A percentile compares a stretch with the other conserved stretches of the same genome.
These are phyloP conservation scores for Cordyceps pruinosa DNA, from an alignment of 2,329 filamentous ascomycete genomes.

Conservation along the genomic window DNA sequence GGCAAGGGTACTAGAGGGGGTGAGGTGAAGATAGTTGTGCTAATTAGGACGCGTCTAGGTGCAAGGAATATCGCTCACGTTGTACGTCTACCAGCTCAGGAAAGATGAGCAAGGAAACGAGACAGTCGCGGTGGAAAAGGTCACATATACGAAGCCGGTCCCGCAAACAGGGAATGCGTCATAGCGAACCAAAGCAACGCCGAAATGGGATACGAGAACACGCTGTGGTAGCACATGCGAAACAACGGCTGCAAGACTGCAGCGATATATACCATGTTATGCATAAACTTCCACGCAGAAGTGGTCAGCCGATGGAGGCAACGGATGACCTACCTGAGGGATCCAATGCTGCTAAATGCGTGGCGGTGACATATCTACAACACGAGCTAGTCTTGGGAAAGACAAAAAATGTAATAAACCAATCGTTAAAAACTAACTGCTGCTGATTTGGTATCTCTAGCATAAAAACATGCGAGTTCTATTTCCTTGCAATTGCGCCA, in stretches of 20 bases:
- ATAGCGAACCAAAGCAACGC: conserved; percentile 22
- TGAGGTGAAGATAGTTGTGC: not conserved
- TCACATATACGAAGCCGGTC: conserved; percentile 74
- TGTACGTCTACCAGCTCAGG: conserved; percentile 87
- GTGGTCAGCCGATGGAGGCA: not conserved
- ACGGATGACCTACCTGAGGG: no score
- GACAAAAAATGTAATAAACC: conserved; percentile 10
- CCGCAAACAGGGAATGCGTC: conserved; percentile 48
- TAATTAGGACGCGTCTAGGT: conserved; percentile 53
- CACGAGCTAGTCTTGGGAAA: conserved; percentile 16
- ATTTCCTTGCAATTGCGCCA: not conserved
- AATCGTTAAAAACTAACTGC: conserved; percentile 18
- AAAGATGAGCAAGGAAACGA: conserved; percentile 71
- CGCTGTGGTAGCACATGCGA: not conserved
- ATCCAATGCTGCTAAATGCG: no score
- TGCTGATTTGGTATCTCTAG: conserved; percentile 14
- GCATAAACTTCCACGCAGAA: not conserved
- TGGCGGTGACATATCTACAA: not conserved
- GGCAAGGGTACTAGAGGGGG: not conserved
- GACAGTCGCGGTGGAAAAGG: conserved; percentile 78
- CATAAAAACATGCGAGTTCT: conserved; percentile 6
- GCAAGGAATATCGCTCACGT: conserved; percentile 88
- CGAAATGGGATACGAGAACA: not conserved
- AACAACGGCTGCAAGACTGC: not conserved
- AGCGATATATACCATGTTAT: conserved; percentile 5